Conservation (phyloP, 169 alveolate genomes). For the Theileria annulata region DNA sequence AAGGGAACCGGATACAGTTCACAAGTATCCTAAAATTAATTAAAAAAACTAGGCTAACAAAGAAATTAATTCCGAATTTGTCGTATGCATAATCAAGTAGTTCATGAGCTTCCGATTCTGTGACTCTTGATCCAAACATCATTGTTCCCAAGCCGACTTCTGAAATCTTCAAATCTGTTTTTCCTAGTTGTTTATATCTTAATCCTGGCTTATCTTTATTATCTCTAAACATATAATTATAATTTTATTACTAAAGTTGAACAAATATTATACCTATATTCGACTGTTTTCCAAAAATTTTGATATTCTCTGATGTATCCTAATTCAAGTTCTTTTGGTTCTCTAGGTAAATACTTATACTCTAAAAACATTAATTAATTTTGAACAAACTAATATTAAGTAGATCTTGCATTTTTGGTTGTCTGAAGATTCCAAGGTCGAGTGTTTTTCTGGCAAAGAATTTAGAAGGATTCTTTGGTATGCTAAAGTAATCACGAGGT, state of each 20-base stretch:
- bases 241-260: conserved; percentile 24
- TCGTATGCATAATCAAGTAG: conserved; percentile 80
- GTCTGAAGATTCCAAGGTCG: conserved; percentile 77
- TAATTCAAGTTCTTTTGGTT: conserved; percentile 10
- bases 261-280: conserved; percentile 38
- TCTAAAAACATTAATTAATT: conserved; percentile 47
- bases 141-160: conserved; percentile 86
- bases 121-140: conserved; percentile 80
- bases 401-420: conserved; percentile 79
- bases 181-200: conserved; percentile 68
- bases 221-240: conserved; percentile 12
- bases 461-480: conserved; percentile 25
- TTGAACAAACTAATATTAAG: conserved; percentile 64
- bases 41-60: conserved; percentile 31
- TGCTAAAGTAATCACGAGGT: conserved; percentile 68
- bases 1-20: conserved; percentile 86
- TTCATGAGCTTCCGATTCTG: conserved; percentile 69
- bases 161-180: conserved; percentile 74
- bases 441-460: conserved; percentile 68
- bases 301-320: conserved; percentile 64
- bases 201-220: conserved; percentile 59
- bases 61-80: conserved; percentile 74
- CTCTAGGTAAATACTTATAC: background rate
- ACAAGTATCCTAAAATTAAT: conserved; percentile 75
- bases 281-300: conserved; percentile 55